These are phyloP conservation scores for Pythium folliculosum DNA, from an alignment of 352 stramenopile genomes.

Conservation along the genomic window DNA sequence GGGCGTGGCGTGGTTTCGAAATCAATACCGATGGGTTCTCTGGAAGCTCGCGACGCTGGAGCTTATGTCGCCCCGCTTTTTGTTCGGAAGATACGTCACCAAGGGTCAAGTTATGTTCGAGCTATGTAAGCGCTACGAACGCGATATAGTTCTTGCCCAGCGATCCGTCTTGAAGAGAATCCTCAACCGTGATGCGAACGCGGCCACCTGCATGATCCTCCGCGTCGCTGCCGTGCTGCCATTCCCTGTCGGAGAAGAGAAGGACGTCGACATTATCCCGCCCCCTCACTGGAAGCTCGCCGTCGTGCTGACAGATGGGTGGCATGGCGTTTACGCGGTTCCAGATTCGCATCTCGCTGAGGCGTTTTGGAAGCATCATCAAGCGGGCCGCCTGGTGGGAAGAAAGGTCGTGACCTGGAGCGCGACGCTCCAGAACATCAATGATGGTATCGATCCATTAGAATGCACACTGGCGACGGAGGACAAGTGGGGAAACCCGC, in stretches of 20 bases:
- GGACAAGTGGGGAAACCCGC: constrained; percentile 42
- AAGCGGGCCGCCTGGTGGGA: constrained; percentile 41
- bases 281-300: constrained; percentile 57
- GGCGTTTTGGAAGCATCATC: constrained; percentile 53
- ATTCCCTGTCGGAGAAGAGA: constrained; percentile 33
- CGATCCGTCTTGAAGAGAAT: constrained; percentile 71
- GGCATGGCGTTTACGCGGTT: constrained; percentile 68
- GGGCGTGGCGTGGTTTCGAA: constrained; percentile 66
- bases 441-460: constrained; percentile 65
- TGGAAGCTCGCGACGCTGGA: constrained; percentile 73
- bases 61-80: constrained; percentile 43
- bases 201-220: constrained; percentile 66
- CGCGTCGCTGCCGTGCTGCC: constrained; percentile 58
- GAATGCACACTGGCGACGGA: constrained; percentile 54
- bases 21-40: constrained; percentile 76
- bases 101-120: constrained; percentile 62
- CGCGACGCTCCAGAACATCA: constrained; percentile 58
- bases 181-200: constrained; percentile 62
- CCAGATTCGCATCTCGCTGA: constrained; percentile 44
- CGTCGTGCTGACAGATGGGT: constrained; percentile 71
- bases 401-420: constrained; percentile 75
- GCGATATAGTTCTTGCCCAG: constrained; percentile 52
- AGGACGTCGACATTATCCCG: constrained; percentile 39
- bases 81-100: constrained; percentile 60
- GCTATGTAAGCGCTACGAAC: constrained; percentile 48